Base-by-base conservation (phyloP, 192 early-diverging fungal genomes). In the Allomyces arbusculus region DNA sequence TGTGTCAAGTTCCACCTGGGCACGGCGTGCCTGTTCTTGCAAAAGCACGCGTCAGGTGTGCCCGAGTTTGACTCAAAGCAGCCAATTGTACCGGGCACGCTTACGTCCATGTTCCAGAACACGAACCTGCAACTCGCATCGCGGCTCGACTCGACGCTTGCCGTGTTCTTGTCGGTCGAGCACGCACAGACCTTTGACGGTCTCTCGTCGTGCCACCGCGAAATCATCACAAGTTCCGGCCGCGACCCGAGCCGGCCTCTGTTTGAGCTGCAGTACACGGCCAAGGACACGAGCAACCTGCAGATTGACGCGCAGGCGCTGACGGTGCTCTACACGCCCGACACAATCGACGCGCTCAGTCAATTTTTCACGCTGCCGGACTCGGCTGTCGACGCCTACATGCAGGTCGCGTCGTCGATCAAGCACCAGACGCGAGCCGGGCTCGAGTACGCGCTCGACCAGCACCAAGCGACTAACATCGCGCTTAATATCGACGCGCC, bases 401-500 rank as follows among this genome's bases (percentile, higher is more conserved):
- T 82, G n/a, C 74, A 86, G 61, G 80, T 87, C 43, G 80, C 77
- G 23, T 87, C 82, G 3, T 93, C 95, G 8, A 71, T 99, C 28
- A 87, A 87, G 23, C 80, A 87, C 19, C 92, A 95, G 71, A 96
- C 96, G 9, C 72, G 87, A 55, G 89, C 90, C 7, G 90, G 89
- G 4, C 71, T 99, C 3, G 84, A 89, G 67, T 88, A 83, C 74
- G 90, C 90, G 4, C 69, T 99, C 64, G 87, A 86, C 55, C 82
- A 89, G 69, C 91, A 96, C 75, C 92, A 88, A 63, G 91, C 92
- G 2, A 69, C 93, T 2, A 91, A 95, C 75, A 74, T 97, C 11
- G 83, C 87, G 61, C 82, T 99, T n/a, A 94, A 99, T 67, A 84
- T 94, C 74, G 91, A 94, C 69, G 96, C 96, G 5, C 96, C 96